Percentiles rank a stretch among this genome's conserved stretches.
Conservation (phyloP, 2,329 filamentous ascomycete genomes). For the Neopestalotiopsis sp. region DNA sequence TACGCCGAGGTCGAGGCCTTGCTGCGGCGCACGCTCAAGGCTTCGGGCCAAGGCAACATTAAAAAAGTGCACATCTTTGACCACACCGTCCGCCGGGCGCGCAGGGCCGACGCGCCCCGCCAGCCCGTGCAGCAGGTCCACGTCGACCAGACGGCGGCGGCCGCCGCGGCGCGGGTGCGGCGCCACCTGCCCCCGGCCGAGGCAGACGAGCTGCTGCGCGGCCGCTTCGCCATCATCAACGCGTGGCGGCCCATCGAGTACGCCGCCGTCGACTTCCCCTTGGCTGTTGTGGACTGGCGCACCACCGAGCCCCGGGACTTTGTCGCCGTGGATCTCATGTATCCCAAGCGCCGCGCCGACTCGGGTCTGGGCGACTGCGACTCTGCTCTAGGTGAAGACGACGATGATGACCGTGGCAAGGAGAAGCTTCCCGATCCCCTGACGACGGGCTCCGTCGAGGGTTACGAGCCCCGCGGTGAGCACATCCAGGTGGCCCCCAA, state of each 20-base stretch:
- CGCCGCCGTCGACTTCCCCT: constrained; percentile 65
- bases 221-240: constrained; percentile 71
- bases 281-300: constrained; percentile 70
- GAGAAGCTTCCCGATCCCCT: constrained; percentile 18
- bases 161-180: constrained; percentile 65
- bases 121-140: constrained; percentile 74
- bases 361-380: too few relatives aligned
- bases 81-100: constrained; percentile 67
- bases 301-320: constrained; percentile 63
- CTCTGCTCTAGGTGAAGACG: background rate
- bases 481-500: constrained; percentile 65
- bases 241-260: constrained; percentile 75
- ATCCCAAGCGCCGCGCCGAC: constrained; percentile 51
- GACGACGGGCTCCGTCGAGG: constrained; percentile 51
- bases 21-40: constrained; percentile 48
- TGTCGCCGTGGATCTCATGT: constrained; percentile 66
- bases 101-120: constrained; percentile 57
- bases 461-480: constrained; percentile 67
- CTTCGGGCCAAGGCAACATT: constrained; percentile 33
- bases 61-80: constrained; percentile 73
- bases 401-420: constrained; percentile 21
- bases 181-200: constrained; percentile 62
- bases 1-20: constrained; percentile 67
- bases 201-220: constrained; percentile 60
- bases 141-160: constrained; percentile 72